phyloP scores from a whole-genome alignment of 1,139 yeast species.

The Debaryomyces robertsiae region DNA sequence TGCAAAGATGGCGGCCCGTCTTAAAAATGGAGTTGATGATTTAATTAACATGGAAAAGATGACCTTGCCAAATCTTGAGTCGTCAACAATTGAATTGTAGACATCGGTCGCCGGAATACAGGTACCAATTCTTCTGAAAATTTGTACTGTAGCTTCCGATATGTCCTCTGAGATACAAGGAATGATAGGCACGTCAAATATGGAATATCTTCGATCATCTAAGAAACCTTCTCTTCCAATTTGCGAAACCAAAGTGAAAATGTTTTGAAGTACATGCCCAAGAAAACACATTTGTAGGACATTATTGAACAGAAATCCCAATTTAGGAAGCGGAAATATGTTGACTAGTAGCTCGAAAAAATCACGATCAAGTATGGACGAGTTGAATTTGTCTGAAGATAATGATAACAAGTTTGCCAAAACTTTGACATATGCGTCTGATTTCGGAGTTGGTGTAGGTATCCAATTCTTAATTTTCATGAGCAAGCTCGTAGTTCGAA shows the following conservation, averaged over 20 bases:
- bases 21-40: constrained; percentile 64
- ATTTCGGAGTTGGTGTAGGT: constrained; percentile 26
- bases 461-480: constrained; percentile 37
- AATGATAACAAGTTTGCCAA: constrained; percentile 41
- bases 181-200: constrained; percentile 39
- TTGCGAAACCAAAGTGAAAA: constrained; percentile 29
- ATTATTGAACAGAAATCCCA: constrained; percentile 41
- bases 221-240: constrained; percentile 27
- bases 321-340: constrained; percentile 44
- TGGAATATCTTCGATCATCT: constrained; percentile 23
- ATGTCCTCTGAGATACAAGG: constrained; percentile 25
- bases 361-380: constrained; percentile 46
- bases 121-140: constrained; percentile 19
- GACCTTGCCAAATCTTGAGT: constrained; percentile 34
- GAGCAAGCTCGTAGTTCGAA: constrained; percentile 37
- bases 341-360: constrained; percentile 56
- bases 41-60: constrained; percentile 59
- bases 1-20: constrained; percentile 65
- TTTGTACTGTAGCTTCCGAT: constrained; percentile 13
- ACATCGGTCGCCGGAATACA: constrained; percentile 13
- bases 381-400: constrained; percentile 27
- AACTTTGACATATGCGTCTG: constrained; percentile 35
- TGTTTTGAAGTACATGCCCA: constrained; percentile 40
- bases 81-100: constrained; percentile 17
- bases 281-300: constrained; percentile 45